These are phyloP conservation scores for Mortierella claussenii DNA, from an alignment of 192 early-diverging fungal genomes.

Conservation along the genomic window DNA sequence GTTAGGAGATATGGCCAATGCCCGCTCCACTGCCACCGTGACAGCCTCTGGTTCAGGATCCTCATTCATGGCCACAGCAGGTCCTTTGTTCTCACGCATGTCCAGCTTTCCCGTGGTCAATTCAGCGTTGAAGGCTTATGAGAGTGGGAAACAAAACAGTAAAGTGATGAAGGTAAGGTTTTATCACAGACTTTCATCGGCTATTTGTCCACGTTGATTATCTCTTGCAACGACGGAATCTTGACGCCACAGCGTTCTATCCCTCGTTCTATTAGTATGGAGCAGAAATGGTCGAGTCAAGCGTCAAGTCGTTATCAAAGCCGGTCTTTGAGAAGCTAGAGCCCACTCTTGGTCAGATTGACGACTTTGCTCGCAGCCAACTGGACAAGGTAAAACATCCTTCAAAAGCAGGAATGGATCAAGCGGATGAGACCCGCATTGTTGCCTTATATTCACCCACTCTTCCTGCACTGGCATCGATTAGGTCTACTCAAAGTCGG, in stretches of 20 bases:
- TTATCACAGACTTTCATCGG: no score
- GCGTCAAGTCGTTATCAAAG: slow-evolving; percentile 74
- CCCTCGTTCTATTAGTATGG: slow-evolving; percentile 69
- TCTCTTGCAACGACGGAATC: no score
- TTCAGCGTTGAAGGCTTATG: slow-evolving; percentile 78
- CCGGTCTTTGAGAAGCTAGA: slow-evolving; percentile 81
- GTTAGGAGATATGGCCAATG: slow-evolving; percentile 40
- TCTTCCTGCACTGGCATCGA: no score
- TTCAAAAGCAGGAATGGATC: no score
- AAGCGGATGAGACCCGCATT: no score
- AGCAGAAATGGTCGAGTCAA: slow-evolving; percentile 81
- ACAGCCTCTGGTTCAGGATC: background rate
- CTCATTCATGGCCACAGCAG: slow-evolving; percentile 14
- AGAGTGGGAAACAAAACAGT: slow-evolving; percentile 73
- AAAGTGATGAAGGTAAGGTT: slow-evolving; percentile 60
- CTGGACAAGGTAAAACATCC: slow-evolving; percentile 73
- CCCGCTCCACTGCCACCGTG: background rate
- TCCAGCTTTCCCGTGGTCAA: slow-evolving; percentile 84
- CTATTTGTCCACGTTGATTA: no score
- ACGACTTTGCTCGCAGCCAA: slow-evolving; percentile 81
- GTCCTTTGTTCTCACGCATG: slow-evolving; percentile 79
- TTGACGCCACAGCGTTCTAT: no score
- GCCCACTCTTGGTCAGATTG: slow-evolving; percentile 70
- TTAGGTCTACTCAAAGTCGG: slow-evolving; percentile 46
- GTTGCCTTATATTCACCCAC: no score